Percentiles rank a stretch among this genome's conserved stretches.
These are phyloP conservation scores for Lachnellula hyalina DNA, from an alignment of 2,329 filamentous ascomycete species.

Conservation along the genomic window DNA sequence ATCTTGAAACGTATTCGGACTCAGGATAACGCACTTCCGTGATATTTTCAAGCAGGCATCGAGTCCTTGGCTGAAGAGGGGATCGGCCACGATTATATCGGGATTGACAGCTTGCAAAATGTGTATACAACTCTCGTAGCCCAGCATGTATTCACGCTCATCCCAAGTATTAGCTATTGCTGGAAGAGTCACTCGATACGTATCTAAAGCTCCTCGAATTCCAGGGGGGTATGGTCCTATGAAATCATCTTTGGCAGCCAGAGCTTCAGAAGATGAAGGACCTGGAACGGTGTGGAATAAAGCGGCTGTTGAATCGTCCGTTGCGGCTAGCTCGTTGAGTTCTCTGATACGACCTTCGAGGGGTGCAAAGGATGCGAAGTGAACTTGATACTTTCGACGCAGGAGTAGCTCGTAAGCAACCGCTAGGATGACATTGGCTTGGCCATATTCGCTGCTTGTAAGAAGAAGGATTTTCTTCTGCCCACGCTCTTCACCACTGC, in stretches of 20 bases:
- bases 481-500: neutral
- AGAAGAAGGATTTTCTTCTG: slow-evolving; percentile 33
- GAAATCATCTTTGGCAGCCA: slow-evolving; percentile 17
- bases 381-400: slow-evolving; percentile 35
- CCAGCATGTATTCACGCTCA: slow-evolving; percentile 36
- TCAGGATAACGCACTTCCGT: slow-evolving; percentile 35
- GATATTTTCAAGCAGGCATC: slow-evolving; percentile 37
- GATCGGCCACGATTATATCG: slow-evolving; percentile 39
- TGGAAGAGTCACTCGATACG: slow-evolving; percentile 21
- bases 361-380: slow-evolving; percentile 39
- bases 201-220: slow-evolving; percentile 32
- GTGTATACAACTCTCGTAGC: slow-evolving; percentile 35
- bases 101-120: slow-evolving; percentile 36
- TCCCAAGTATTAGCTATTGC: slow-evolving; percentile 32
- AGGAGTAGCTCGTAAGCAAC: slow-evolving; percentile 36
- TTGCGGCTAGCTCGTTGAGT: slow-evolving; percentile 16
- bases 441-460: slow-evolving; percentile 41
- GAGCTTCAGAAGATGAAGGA: slow-evolving; percentile 31
- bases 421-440: slow-evolving; percentile 43
- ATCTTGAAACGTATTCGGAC: slow-evolving; percentile 41
- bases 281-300: slow-evolving; percentile 34
- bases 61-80: slow-evolving; percentile 38
- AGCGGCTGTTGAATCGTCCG: slow-evolving; percentile 10
- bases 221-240: slow-evolving; percentile 28
- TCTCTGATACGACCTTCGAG: slow-evolving; percentile 31